These are phyloP conservation scores for Rickenella mellea DNA, from an alignment of 768 basidiomycete genomes.

Conservation along the genomic window DNA sequence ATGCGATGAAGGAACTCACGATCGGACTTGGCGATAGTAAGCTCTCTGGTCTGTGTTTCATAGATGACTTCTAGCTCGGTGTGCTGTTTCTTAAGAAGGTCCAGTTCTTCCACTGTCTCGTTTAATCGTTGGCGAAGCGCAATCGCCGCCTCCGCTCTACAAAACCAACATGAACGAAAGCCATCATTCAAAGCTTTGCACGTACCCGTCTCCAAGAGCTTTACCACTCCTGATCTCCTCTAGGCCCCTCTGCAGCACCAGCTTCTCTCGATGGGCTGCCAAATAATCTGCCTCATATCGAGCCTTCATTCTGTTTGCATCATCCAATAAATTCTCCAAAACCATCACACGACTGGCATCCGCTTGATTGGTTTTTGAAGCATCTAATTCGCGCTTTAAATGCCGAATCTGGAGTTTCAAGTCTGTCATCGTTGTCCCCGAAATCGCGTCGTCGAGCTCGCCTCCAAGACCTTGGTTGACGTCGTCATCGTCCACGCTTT, in stretches of 20 bases:
- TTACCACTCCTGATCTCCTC: conserved; percentile 90
- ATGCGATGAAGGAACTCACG: conserved; percentile 36
- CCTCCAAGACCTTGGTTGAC: conserved; percentile 58
- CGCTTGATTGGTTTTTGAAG: conserved; percentile 61
- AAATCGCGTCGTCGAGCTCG: conserved; percentile 80
- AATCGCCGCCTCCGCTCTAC: conserved; percentile 76
- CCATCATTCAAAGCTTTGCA: conserved; percentile 1
- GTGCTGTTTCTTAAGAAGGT: conserved; percentile 56
- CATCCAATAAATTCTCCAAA: conserved; percentile 85
- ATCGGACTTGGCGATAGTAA: conserved; percentile 81
- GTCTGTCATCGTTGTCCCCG: conserved; percentile 84
- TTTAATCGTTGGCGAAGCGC: conserved; percentile 82
- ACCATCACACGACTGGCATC: conserved; percentile 73
- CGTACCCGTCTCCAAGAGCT: conserved; percentile 72
- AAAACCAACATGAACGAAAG: conserved; percentile 2
- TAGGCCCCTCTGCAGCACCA: conserved; percentile 69
- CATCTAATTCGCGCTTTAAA: conserved; percentile 72
- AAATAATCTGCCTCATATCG: conserved; percentile 87
- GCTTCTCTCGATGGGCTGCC: conserved; percentile 70
- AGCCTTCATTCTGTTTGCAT: conserved; percentile 83
- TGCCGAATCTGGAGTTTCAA: conserved; percentile 81
- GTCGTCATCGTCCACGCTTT: conserved; percentile 28
- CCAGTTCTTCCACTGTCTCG: conserved; percentile 78
- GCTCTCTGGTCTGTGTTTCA: conserved; percentile 51
- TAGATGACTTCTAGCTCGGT: conserved; percentile 63